Conservation (phyloP, 2,329 filamentous ascomycete genomes). For the Ilyonectria sp. region DNA sequence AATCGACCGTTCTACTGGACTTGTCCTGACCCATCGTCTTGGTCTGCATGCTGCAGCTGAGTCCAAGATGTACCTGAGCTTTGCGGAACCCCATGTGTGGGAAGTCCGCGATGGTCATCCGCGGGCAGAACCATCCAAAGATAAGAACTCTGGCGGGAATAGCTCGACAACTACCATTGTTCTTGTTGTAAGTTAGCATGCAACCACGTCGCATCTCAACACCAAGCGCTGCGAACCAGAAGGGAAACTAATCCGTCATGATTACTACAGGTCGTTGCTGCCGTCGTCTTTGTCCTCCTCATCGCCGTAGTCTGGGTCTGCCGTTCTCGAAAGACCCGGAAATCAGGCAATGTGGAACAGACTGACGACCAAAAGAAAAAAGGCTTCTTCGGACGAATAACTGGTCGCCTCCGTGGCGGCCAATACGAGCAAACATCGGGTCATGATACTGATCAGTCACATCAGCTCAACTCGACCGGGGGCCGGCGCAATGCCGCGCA, state of each 20-base stretch:
- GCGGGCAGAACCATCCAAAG: conserved; percentile 21
- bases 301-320: conserved; percentile 34
- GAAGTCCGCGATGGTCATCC: conserved; percentile 28
- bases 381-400: conserved; percentile 41
- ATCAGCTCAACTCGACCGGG: conserved; percentile 44
- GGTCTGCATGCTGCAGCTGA: conserved; percentile 36
- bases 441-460: conserved; percentile 49
- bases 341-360: conserved; percentile 17
- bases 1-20: conserved; percentile 14
- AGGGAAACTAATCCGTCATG: conserved; percentile 10
- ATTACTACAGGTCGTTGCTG: conserved; percentile 39
- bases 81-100: conserved; percentile 43
- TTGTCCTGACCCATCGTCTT: conserved; percentile 17
- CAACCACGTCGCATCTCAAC: conserved; percentile 1
- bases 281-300: conserved; percentile 33
- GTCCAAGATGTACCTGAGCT: conserved; percentile 42
- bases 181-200: conserved; percentile 43
- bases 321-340: conserved; percentile 38
- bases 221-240: neutral
- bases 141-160: neutral
- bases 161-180: conserved; percentile 36
- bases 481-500: conserved; percentile 33
- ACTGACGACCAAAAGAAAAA: conserved; percentile 34
- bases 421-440: conserved; percentile 52
- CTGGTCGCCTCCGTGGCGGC: conserved; percentile 29